Percentiles rank a stretch among this genome's conserved stretches.
Conservation (phyloP, 2,329 filamentous ascomycete species). For the Paecilomyces niveus region DNA sequence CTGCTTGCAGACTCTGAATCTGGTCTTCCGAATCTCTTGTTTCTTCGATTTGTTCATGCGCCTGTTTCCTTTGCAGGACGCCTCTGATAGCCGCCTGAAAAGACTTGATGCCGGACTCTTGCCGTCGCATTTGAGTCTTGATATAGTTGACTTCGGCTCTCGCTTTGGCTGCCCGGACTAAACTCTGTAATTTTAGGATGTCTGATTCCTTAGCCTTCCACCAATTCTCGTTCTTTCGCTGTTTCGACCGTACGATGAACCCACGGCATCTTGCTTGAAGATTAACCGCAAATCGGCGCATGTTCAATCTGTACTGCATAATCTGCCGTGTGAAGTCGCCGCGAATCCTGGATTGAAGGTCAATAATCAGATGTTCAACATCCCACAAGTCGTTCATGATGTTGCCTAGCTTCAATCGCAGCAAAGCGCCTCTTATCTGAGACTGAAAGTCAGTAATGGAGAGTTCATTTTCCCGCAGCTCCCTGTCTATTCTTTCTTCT, state of each 20-base stretch:
- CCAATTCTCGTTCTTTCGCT: slow-evolving; percentile 59
- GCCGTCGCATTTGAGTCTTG: slow-evolving; percentile 29
- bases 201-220: slow-evolving; percentile 66
- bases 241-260: slow-evolving; percentile 60
- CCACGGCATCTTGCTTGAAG: slow-evolving; percentile 76
- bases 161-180: slow-evolving; percentile 55
- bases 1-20: slow-evolving; percentile 53
- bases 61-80: slow-evolving; percentile 34
- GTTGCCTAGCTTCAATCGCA: slow-evolving; percentile 68
- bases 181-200: slow-evolving; percentile 72
- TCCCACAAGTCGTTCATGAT: slow-evolving; percentile 90
- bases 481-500: slow-evolving; percentile 77
- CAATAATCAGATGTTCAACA: slow-evolving; percentile 66
- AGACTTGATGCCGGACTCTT: slow-evolving; percentile 37
- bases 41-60: slow-evolving; percentile 50
- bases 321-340: slow-evolving; percentile 84
- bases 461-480: slow-evolving; percentile 68
- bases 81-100: slow-evolving; percentile 53
- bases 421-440: slow-evolving; percentile 72
- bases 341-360: slow-evolving; percentile 79
- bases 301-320: slow-evolving; percentile 70
- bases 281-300: slow-evolving; percentile 70
- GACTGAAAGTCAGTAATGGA: slow-evolving; percentile 74
- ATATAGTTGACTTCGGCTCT: slow-evolving; percentile 37
- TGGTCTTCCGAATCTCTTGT: slow-evolving; percentile 58